phyloP scores from a whole-genome alignment of 345 rosid genomes.

The Adansonia digitata region DNA sequence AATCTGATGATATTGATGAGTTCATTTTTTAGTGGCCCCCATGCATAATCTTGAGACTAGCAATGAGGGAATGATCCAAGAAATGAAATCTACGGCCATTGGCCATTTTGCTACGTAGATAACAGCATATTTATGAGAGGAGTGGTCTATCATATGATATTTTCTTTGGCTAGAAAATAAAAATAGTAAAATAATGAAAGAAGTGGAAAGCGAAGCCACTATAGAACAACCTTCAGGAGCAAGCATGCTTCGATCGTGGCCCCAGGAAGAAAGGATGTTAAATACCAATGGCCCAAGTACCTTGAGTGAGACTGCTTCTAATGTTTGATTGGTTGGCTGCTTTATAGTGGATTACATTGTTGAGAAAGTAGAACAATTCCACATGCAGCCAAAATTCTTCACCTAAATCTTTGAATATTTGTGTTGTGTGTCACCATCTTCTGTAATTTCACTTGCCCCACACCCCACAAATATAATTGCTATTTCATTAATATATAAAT shows the following conservation, averaged over 20 bases:
- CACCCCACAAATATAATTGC: background rate
- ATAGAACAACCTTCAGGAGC: constrained; percentile 18
- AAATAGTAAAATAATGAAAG: constrained; percentile 3
- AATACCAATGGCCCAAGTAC: constrained; percentile 14
- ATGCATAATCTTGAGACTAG: background rate
- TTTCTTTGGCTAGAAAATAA: constrained; percentile 4
- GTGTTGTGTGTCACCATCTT: constrained; percentile 14
- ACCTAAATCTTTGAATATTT: constrained; percentile 29
- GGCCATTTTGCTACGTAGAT: background rate
- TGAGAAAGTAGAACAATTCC: constrained; percentile 21
- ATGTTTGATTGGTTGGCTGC: constrained; percentile 13
- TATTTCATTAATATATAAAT: constrained; percentile 3
- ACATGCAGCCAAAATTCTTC: constrained; percentile 15
- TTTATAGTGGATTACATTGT: constrained; percentile 28
- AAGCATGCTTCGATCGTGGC: constrained; percentile 24
- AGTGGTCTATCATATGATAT: background rate
- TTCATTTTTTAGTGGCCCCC: background rate
- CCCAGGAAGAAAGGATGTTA: constrained; percentile 10
- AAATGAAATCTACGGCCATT: background rate
- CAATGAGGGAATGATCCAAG: background rate
- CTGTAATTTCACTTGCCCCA: constrained; percentile 11
- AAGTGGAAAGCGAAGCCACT: constrained; percentile 31
- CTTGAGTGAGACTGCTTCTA: constrained; percentile 17
- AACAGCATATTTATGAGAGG: background rate
- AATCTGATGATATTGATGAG: background rate